Evolutionary conservation across 192 early-diverging fungal genomes (phyloP).

Genomic region (Phycomyces nitens): DNA sequence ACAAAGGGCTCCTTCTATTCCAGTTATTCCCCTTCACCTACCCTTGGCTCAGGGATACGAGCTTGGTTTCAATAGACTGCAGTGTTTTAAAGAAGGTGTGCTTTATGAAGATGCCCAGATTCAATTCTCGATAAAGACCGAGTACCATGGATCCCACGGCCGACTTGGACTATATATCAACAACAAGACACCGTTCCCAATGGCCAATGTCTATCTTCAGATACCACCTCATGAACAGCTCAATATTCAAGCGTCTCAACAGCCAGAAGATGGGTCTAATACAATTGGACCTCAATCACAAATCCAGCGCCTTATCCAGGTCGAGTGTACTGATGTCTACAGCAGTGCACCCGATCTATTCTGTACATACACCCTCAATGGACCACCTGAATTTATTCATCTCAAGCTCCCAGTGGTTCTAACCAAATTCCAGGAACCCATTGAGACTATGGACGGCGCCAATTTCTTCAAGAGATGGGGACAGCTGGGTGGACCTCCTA

Average conservation of each 20-base stretch:
- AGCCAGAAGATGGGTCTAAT: slow-evolving; percentile 39
- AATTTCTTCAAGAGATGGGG: slow-evolving; percentile 94
- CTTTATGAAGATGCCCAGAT: slow-evolving; percentile 87
- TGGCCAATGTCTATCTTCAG: slow-evolving; percentile 59
- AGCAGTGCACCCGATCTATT: slow-evolving; percentile 59
- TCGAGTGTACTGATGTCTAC: slow-evolving; percentile 68
- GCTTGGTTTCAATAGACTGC: slow-evolving; percentile 55
- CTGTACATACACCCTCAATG: slow-evolving; percentile 66
- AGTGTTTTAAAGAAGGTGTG: slow-evolving; percentile 79
- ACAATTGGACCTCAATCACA: slow-evolving; percentile 66
- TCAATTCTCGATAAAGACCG: slow-evolving; percentile 89
- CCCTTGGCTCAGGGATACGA: slow-evolving; percentile 49
- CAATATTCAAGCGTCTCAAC: slow-evolving; percentile 44
- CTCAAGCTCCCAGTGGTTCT: slow-evolving; percentile 78
- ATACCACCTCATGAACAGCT: slow-evolving; percentile 51
- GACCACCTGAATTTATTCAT: slow-evolving; percentile 39
- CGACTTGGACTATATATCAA: slow-evolving; percentile 88
- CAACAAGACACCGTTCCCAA: slow-evolving; percentile 76
- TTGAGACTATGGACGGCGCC: slow-evolving; percentile 59
- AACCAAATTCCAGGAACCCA: slow-evolving; percentile 86
- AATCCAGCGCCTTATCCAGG: slow-evolving; percentile 78
- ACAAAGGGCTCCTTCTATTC: slow-evolving; percentile 22
- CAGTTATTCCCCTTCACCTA: slow-evolving; percentile 36
- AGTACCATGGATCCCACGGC: slow-evolving; percentile 88
- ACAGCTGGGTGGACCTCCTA: slow-evolving; percentile 86